Evolutionary conservation across 2,329 filamentous ascomycete species (phyloP).

Genomic region (Alternaria solani): DNA sequence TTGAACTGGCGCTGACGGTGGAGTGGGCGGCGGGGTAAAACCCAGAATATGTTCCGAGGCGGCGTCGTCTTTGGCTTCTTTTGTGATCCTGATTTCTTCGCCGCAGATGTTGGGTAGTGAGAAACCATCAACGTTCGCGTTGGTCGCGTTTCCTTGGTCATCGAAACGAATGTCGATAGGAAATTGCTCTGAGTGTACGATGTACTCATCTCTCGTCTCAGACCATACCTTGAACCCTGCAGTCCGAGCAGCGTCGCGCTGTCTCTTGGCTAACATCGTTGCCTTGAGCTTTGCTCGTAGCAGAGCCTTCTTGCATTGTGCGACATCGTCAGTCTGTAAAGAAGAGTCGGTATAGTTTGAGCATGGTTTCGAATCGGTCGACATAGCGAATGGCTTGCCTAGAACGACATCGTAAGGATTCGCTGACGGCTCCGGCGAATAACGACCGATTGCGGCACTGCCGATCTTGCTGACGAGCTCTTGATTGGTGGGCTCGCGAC

Average conservation of each 20-base stretch:
- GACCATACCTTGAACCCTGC: conserved; percentile 18
- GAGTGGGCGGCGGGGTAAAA: background rate
- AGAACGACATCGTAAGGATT: conserved; percentile 14
- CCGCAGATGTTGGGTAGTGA: conserved; percentile 24
- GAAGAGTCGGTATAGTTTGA: conserved; percentile 7
- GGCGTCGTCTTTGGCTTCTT: background rate
- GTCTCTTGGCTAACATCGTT: conserved; percentile 15
- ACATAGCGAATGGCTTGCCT: conserved; percentile 4
- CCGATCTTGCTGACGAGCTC: conserved; percentile 17
- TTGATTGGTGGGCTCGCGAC: conserved; percentile 11
- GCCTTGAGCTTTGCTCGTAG: conserved; percentile 25
- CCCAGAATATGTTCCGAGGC: background rate
- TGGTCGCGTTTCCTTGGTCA: conserved; percentile 6
- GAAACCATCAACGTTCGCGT: background rate
- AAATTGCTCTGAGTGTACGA: conserved; percentile 27
- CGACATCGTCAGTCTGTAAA: conserved; percentile 24
- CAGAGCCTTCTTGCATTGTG: conserved; percentile 9
- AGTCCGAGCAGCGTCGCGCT: conserved; percentile 9
- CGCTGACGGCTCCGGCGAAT: background rate
- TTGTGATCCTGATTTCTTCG: background rate
- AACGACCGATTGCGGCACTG: conserved; percentile 21
- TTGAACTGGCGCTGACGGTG: background rate
- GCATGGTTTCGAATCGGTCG: background rate
- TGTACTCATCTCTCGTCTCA: conserved; percentile 14
- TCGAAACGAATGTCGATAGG: conserved; percentile 12